These are phyloP conservation scores for Fusarium verrucosum DNA, from an alignment of 2,329 filamentous ascomycete species.

Conservation along the genomic window DNA sequence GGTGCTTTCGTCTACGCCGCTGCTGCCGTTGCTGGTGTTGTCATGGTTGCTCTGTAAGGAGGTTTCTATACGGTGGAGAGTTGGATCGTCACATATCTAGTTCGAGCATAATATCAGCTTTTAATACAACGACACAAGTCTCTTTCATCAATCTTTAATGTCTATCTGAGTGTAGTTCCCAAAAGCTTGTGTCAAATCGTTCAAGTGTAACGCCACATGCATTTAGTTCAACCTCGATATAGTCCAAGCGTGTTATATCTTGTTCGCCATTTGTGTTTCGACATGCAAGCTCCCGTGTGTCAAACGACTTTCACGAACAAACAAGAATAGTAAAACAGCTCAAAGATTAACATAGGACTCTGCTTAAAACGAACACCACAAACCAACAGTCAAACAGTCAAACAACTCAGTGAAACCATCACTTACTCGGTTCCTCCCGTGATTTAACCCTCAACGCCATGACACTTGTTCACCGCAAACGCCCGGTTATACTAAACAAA, in stretches of 20 bases:
- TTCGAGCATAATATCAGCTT: constrained; percentile 16
- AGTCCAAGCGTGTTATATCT: neutral
- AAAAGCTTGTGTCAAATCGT: too few species aligned
- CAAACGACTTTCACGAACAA: neutral
- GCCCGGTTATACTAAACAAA: neutral
- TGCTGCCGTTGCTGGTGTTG: constrained; percentile 45
- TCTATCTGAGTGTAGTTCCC: too few species aligned
- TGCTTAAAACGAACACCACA: too few species aligned
- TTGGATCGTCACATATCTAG: neutral
- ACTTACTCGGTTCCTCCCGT: too few species aligned
- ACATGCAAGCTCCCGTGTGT: too few species aligned
- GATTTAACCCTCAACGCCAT: neutral
- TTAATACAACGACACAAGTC: constrained; percentile 16
- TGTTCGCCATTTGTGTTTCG: neutral
- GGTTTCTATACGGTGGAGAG: neutral
- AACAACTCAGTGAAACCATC: neutral
- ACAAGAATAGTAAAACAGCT: too few species aligned
- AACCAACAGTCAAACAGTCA: neutral
- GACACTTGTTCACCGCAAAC: neutral
- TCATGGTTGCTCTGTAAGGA: constrained; percentile 45
- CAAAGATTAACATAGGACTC: too few species aligned
- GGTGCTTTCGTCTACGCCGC: constrained; percentile 45
- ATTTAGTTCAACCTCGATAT: neutral
- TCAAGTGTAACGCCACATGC: neutral
- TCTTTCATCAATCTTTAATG: neutral